Conservation (phyloP, 2,329 filamentous ascomycete genomes). For the Dothideomycetes sp. region DNA sequence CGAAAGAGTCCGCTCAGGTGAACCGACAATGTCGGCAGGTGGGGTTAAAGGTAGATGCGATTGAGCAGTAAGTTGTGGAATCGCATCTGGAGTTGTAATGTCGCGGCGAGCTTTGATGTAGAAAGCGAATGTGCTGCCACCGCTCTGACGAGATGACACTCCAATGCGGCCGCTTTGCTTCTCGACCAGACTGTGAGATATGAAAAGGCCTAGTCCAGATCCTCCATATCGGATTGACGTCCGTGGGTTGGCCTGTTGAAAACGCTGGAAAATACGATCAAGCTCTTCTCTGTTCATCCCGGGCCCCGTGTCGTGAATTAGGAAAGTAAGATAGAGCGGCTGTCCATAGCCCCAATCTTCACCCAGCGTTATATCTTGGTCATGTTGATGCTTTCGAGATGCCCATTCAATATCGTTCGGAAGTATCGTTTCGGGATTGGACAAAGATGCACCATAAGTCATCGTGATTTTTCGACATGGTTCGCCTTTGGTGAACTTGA, state of each 20-base stretch:
- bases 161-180: conserved; percentile 60
- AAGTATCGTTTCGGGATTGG: conserved; percentile 17
- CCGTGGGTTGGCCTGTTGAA: conserved; percentile 55
- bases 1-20: too few species aligned
- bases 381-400: conserved; percentile 3
- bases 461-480: conserved; percentile 15
- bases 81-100: too few species aligned
- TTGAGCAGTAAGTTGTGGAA: too few species aligned
- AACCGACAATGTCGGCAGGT: too few species aligned
- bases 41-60: too few species aligned
- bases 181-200: conserved; percentile 54
- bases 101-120: conserved; percentile 53
- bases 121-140: conserved; percentile 55
- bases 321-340: conserved; percentile 24
- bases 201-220: conserved; percentile 57
- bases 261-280: conserved; percentile 50
- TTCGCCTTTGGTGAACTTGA: conserved; percentile 15
- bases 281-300: conserved; percentile 23
- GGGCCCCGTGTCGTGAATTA: conserved; percentile 24
- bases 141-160: conserved; percentile 45
- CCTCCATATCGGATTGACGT: conserved; percentile 59
- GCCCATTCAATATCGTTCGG: conserved; percentile 20
- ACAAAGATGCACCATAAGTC: conserved; percentile 23
- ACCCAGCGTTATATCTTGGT: background rate
- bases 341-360: conserved; percentile 24